Conservation (phyloP, 2,329 filamentous ascomycete genomes). For the Nothophaeocryptopus gaeumannii region DNA sequence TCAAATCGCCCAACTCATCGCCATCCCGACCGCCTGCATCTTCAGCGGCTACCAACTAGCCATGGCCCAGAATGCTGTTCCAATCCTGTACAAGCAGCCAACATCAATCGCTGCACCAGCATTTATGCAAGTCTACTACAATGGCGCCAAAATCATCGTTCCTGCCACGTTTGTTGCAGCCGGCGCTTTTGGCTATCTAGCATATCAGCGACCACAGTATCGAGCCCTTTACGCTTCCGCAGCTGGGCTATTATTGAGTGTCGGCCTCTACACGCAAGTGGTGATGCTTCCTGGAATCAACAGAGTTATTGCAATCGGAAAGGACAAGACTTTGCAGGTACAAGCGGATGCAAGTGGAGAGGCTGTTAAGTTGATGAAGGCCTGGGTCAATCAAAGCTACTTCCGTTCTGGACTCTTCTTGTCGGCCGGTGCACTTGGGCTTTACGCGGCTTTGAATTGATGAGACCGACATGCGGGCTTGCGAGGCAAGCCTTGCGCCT, state of each 20-base stretch:
- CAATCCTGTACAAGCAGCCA: conserved; percentile 15
- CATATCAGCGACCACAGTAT: not conserved
- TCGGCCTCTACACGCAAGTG: not conserved
- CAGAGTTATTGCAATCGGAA: not conserved
- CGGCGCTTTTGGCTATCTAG: conserved; percentile 1
- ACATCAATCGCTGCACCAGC: not conserved
- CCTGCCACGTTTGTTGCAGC: not conserved
- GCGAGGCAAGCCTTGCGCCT: too few relatives aligned
- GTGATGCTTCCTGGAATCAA: not conserved
- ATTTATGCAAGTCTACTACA: conserved; percentile 3
- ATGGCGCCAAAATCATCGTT: not conserved
- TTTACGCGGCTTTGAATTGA: not conserved
- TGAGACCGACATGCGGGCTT: too few relatives aligned
- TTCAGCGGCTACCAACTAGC: conserved; percentile 19
- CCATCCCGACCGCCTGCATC: conserved; percentile 18
- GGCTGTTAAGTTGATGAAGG: not conserved
- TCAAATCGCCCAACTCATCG: conserved; percentile 1
- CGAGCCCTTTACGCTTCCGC: not conserved
- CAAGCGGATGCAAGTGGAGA: not conserved
- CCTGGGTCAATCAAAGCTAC: not conserved
- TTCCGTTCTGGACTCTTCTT: not conserved
- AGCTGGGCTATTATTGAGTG: not conserved
- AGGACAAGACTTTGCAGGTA: not conserved
- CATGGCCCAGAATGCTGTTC: conserved; percentile 18
- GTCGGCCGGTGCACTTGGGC: not conserved